Conservation (phyloP, 768 basidiomycete genomes). For the Lentinula boryana region DNA sequence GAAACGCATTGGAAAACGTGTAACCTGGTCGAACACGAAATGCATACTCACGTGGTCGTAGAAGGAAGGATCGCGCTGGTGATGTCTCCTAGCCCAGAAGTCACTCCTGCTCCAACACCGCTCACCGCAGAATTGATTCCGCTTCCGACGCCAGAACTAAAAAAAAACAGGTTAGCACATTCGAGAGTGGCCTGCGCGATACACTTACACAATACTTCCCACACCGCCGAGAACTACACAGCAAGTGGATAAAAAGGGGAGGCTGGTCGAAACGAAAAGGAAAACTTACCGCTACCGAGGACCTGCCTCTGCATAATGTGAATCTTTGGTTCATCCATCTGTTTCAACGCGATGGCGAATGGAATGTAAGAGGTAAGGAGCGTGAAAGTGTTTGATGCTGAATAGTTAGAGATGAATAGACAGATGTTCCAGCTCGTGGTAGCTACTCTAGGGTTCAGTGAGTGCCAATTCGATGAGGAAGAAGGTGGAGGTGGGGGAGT, state of each 20-base stretch:
- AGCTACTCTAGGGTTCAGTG: not conserved
- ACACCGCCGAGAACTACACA: slow-evolving; percentile 3
- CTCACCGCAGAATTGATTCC: not conserved
- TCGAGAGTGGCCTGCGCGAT: not conserved
- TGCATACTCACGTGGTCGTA: not conserved
- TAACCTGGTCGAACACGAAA: not conserved
- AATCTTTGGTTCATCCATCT: not conserved
- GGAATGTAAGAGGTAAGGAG: not conserved
- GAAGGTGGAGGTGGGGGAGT: not conserved
- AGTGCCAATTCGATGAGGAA: not conserved
- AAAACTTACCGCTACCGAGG: slow-evolving; percentile 2
- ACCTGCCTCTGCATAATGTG: slow-evolving; percentile 3
- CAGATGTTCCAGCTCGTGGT: not conserved
- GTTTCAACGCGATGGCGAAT: not conserved
- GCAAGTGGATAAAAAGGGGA: not conserved
- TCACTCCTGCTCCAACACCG: not conserved
- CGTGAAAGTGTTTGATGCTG: not conserved
- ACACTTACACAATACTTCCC: slow-evolving; percentile 2
- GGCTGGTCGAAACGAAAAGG: not conserved
- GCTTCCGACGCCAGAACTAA: not conserved
- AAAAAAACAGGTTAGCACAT: not conserved
- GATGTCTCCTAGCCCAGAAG: slow-evolving; percentile 2
- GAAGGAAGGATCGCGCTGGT: slow-evolving; percentile 1
- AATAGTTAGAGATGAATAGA: not conserved
- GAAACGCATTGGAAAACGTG: not conserved